Base-by-base conservation (phyloP, 2,329 filamentous ascomycete genomes). In the Ceratocystis cubensis region DNA sequence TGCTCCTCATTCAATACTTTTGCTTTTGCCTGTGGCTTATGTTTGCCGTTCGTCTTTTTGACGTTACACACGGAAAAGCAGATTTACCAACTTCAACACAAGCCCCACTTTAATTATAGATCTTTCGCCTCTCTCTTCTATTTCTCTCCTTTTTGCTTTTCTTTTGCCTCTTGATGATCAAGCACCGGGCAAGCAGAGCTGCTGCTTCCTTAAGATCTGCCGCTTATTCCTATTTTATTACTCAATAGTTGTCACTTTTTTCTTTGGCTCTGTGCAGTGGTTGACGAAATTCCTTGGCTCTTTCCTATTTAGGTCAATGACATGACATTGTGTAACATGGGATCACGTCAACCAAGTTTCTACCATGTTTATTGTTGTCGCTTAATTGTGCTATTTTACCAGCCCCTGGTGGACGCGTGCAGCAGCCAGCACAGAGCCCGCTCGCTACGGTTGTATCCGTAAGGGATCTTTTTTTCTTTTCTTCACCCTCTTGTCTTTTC, bases 1-100 rank as follows among this genome's bases (percentile, higher is more conserved):
- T 30, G 17, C 53, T 33, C 28, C 25, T n/a, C 10, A 20, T 10
- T 30, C 28, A 59, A 50, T n/a, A n/a, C 17, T 50, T 50, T 50
- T 50, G 6, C 46, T 25, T 50, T 25, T 28, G 20, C 8, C 7
- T 53, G 48, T 53, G 48, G 48, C 48, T 37, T 37, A 37, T 53
- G 48, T 53, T 53, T 53, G 48, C 48, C 48, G 48, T 53, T 53
- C 48, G 20, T 53, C 48, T 53, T 25, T 50, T 53, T 53, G 20
- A 53, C 15, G 48, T 53, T 53, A 53, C 48, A 53, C 48, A 10
- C 33, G 33, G 33, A 37, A 10, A 37, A 37, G 33, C 33, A 37
- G 33, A 37, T 13, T 13, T 13, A 37, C 10, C 8, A 33, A 37
- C 33, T 37, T 37, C 33, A 37, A 37, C 10, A 37, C 33, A 37